These are phyloP conservation scores for Picocystis sp. DNA, from an alignment of 163 green algal species.

Conservation along the genomic window DNA sequence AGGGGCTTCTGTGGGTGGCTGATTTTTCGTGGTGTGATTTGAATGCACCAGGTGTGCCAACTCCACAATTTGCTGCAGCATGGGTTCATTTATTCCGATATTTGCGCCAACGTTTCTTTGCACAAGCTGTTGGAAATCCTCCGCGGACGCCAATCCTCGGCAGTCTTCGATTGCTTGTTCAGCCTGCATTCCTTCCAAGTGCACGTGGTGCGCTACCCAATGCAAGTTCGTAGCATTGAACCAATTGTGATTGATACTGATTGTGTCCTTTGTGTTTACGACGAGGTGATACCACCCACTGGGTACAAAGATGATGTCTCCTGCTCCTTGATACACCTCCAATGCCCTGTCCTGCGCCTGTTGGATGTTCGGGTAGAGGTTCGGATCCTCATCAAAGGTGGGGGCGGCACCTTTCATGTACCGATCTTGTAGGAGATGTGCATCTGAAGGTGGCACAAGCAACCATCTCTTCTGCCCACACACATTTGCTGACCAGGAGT, in stretches of 20 bases:
- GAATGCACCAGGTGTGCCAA: neutral
- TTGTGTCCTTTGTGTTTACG: constrained; percentile 16
- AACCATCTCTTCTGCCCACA: constrained; percentile 52
- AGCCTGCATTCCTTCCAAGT: constrained; percentile 25
- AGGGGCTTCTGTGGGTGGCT: neutral
- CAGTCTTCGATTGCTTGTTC: constrained; percentile 50
- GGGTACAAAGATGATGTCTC: constrained; percentile 79
- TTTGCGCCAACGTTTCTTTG: constrained; percentile 24
- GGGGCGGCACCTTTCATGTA: constrained; percentile 3
- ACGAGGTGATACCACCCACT: constrained; percentile 70
- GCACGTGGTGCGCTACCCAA: constrained; percentile 35
- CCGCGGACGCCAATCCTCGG: constrained; percentile 17
- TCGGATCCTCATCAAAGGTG: constrained; percentile 2
- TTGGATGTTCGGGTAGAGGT: constrained; percentile 12
- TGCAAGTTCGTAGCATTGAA: constrained; percentile 49
- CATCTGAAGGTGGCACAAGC: constrained; percentile 48
- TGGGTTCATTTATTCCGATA: constrained; percentile 1
- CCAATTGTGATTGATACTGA: constrained; percentile 96
- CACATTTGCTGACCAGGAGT: constrained; percentile 75
- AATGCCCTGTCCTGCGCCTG: constrained; percentile 18
- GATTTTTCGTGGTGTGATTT: neutral
- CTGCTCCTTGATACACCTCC: constrained; percentile 40
- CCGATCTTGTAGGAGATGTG: constrained; percentile 38
- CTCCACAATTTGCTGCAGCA: neutral
- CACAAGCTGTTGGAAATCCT: constrained; percentile 21